Evolutionary conservation across 2,329 filamentous ascomycete genomes (phyloP), one percentile per base, ranked within the genome.

Genomic region (Pseudophaeomoniella oleicola): DNA sequence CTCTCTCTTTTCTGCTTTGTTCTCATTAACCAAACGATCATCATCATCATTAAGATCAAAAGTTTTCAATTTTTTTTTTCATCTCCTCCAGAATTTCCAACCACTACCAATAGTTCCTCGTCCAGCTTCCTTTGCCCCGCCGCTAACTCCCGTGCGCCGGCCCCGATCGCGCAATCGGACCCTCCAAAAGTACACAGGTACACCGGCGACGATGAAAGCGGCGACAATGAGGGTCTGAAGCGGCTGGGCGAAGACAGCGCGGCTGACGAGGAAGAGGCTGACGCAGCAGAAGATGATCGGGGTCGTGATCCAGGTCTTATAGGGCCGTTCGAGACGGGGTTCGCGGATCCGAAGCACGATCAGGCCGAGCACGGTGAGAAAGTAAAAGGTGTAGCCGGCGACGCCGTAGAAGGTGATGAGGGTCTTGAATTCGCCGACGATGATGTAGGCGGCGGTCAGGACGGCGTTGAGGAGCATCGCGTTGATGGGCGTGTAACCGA

Each of bases 241-340:
- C 3, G 90, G 90, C 59, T 94, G 79, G 11, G 86, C 81, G 53
- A 98, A 90, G 11, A 96, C 77, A 3, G 87, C 86, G 35, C 90
- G 70, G 51, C 78, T 87, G 30, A 98, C 71, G 45, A 98, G 59
- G 54, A 98, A 98, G 45, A 98, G 58, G 54, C 84, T 93, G 29
- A 98, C 90, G 53, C 90, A 98, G 69, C 90, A 98, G 56, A 98
- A 98, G 39, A 94, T 88, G 45, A 98, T 88, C 9, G 90, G 90
- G 2, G 90, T 98, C 1, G 80, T 81, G 51, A 98, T 94, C 90
- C 88, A 98, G 3, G 87, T 94, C 55, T 77, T 79, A 60, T 98
- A 98, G 1, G 90, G 88, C 16, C 90, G 66, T 56, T 94, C 86
- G 32, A 98, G 69, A 43, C 78, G 68, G 3, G 90, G 90, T 57